These are phyloP conservation scores for Alnus glutinosa DNA, from an alignment of 306 rosid species.

Conservation along the genomic window DNA sequence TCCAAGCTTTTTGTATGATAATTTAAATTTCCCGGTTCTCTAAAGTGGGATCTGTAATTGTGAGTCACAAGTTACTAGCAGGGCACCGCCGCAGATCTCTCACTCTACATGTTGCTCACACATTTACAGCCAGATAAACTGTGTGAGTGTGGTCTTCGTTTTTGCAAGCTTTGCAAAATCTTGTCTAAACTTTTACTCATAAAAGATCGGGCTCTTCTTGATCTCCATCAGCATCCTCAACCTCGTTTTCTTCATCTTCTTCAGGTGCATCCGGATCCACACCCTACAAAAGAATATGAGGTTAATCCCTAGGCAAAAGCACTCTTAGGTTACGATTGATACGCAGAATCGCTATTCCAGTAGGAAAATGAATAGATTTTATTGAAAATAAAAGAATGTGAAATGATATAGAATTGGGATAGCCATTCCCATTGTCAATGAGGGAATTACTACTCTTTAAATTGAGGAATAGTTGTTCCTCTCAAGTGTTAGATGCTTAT, in stretches of 20 bases:
- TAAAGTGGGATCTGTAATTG: no score
- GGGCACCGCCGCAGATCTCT: not conserved
- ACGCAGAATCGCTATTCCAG: no score
- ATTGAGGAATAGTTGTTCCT: no score
- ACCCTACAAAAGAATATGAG: constrained; percentile 49
- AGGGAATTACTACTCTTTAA: no score
- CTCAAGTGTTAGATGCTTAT: no score
- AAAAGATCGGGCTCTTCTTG: constrained; percentile 91
- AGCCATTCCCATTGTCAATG: no score
- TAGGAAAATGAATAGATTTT: no score
- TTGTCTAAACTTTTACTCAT: constrained; percentile 29
- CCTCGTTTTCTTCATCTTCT: constrained; percentile 96
- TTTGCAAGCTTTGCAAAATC: not conserved
- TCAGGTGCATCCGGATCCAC: constrained; percentile 99
- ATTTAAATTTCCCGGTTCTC: not conserved
- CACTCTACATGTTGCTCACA: not conserved
- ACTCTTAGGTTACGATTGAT: not conserved
- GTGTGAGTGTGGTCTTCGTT: not conserved
- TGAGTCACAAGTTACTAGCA: not conserved
- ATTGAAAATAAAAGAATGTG: no score
- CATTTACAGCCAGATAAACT: not conserved
- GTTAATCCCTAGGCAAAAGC: constrained; percentile 21
- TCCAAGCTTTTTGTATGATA: not conserved
- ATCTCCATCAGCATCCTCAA: constrained; percentile 94
- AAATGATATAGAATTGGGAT: no score